Conservation (phyloP, 2,329 filamentous ascomycete genomes). For the Aspergillus pseudonomiae region DNA sequence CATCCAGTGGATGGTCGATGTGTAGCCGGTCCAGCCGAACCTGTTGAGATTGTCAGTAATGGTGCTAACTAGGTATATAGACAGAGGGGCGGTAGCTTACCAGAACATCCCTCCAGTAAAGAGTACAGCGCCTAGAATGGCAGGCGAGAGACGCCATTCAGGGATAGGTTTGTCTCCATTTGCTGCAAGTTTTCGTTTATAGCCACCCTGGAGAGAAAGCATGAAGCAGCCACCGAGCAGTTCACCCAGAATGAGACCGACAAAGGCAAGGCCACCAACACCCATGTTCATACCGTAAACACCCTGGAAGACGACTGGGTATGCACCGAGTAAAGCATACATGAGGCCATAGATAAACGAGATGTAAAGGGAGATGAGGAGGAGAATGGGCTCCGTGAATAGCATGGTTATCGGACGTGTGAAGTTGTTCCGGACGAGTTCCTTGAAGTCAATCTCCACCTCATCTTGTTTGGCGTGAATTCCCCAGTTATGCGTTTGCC, state of each 20-base stretch:
- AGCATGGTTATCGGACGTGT: conserved; percentile 46
- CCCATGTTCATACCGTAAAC: conserved; percentile 36
- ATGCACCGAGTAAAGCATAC: conserved; percentile 36
- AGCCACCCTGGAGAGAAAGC: conserved; percentile 31
- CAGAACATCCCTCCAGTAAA: conserved; percentile 44
- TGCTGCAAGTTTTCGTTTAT: conserved; percentile 33
- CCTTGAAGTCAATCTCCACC: conserved; percentile 54
- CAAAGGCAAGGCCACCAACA: conserved; percentile 34
- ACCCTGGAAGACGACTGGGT: conserved; percentile 35
- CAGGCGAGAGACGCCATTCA: conserved; percentile 39
- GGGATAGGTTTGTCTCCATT: conserved; percentile 36
- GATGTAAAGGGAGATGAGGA: conserved; percentile 36
- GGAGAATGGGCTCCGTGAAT: conserved; percentile 45
- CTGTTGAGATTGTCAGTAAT: conserved; percentile 3
- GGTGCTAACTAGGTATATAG: not conserved
- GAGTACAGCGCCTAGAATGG: conserved; percentile 35
- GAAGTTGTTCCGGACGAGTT: conserved; percentile 54
- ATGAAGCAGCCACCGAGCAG: conserved; percentile 33
- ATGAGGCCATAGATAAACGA: conserved; percentile 39
- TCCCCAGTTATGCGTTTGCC: conserved; percentile 61
- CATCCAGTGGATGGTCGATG: conserved; percentile 37
- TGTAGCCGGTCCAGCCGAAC: conserved; percentile 42
- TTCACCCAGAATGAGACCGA: conserved; percentile 38
- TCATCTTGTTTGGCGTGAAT: conserved; percentile 60
- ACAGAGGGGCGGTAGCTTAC: conserved; percentile 17